These are phyloP conservation scores for Cyclotella cryptica DNA, from an alignment of 108 stramenopile genomes.

Conservation along the genomic window DNA sequence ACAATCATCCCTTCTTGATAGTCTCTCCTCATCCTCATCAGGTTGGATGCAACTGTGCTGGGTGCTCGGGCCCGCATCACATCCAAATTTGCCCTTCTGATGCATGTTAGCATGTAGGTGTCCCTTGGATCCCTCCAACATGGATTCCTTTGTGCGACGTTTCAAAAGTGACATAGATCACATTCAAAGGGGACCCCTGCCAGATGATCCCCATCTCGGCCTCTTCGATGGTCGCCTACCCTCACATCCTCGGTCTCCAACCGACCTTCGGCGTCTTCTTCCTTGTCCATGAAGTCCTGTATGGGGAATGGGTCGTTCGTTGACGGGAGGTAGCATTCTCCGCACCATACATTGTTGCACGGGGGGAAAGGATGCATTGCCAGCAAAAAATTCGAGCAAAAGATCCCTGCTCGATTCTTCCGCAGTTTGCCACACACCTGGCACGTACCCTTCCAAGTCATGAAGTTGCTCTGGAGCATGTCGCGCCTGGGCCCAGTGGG, in stretches of 20 bases:
- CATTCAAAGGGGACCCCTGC: no score
- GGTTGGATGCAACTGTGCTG: neutral
- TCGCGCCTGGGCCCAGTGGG: neutral
- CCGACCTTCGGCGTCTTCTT: neutral
- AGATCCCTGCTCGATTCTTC: neutral
- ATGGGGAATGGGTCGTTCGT: neutral
- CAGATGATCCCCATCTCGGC: no score
- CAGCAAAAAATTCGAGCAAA: no score
- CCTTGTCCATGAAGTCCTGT: neutral
- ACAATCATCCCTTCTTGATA: no score
- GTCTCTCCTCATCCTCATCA: neutral
- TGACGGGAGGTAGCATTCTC: no score
- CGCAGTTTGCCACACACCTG: neutral
- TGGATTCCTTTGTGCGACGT: neutral
- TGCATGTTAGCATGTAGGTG: no score
- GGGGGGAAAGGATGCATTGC: no score
- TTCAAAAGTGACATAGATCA: no score
- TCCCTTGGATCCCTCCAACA: neutral
- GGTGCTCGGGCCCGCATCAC: neutral
- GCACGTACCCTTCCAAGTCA: no score
- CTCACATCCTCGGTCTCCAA: no score
- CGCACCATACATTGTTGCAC: no score
- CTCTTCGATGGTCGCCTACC: neutral
- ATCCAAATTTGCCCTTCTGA: no score
- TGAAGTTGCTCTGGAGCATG: conserved; percentile 2